Percentiles rank a stretch among this genome's conserved stretches.
Conservation (phyloP, 257 asterid genomes). For the Mentha longifolia region DNA sequence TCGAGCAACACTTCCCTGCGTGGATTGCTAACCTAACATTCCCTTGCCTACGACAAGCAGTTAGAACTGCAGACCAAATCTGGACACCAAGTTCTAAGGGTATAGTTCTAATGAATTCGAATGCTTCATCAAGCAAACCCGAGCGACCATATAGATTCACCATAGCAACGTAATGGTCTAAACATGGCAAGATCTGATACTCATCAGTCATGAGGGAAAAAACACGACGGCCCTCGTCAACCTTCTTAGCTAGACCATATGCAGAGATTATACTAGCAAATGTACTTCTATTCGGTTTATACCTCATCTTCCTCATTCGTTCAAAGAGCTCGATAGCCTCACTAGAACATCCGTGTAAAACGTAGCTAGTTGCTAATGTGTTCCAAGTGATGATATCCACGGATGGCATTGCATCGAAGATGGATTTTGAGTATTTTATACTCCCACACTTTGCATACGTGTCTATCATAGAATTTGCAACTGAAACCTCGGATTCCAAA, state of each 20-base stretch:
- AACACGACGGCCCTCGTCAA: constrained; percentile 54
- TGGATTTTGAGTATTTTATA: constrained; percentile 51
- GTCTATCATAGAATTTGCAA: constrained; percentile 69
- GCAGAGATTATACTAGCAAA: constrained; percentile 68
- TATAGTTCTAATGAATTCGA: constrained; percentile 53
- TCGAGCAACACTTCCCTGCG: constrained; percentile 66
- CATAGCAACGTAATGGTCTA: constrained; percentile 78
- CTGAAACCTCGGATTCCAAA: constrained; percentile 62
- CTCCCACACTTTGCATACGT: constrained; percentile 71
- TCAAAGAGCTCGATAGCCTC: constrained; percentile 65
- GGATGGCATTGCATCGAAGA: constrained; percentile 57
- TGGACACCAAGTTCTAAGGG: constrained; percentile 53
- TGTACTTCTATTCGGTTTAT: constrained; percentile 68
- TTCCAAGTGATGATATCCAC: constrained; percentile 83
- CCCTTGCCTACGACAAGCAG: constrained; percentile 67
- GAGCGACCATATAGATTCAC: constrained; percentile 71
- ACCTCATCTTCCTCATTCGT: constrained; percentile 52
- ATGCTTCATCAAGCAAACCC: constrained; percentile 71
- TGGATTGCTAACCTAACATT: constrained; percentile 61
- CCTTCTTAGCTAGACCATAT: constrained; percentile 68
- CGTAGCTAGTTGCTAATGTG: constrained; percentile 65
- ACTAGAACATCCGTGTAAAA: constrained; percentile 53
- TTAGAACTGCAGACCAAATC: constrained; percentile 66
- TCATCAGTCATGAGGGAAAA: constrained; percentile 56
- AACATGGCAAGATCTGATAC: constrained; percentile 51